Conservation (phyloP, 768 basidiomycete genomes). For the Lactarius vividus region DNA sequence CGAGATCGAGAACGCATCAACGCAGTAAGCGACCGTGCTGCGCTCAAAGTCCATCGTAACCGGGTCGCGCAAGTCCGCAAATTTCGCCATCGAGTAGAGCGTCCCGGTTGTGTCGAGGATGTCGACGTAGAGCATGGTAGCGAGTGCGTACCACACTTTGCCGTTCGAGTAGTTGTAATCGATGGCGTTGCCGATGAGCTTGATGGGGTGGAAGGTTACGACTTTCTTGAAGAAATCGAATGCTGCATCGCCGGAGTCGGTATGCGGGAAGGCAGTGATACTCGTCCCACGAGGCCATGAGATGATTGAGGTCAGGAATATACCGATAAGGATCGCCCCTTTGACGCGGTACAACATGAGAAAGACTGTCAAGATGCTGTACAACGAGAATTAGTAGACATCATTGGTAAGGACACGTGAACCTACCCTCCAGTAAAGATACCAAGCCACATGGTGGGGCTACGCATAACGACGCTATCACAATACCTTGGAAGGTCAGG, state of each 20-base stretch:
- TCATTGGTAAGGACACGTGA: background rate
- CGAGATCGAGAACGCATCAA: constrained; percentile 77
- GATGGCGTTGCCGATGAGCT: constrained; percentile 61
- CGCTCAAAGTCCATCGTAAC: constrained; percentile 85
- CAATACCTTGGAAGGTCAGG: constrained; percentile 58
- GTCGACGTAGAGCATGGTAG: constrained; percentile 90
- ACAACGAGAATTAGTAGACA: background rate
- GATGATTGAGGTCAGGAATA: constrained; percentile 76
- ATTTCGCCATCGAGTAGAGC: constrained; percentile 88
- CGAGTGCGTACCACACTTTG: constrained; percentile 80
- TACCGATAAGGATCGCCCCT: constrained; percentile 80
- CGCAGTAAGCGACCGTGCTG: constrained; percentile 77
- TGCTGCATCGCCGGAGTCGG: constrained; percentile 57
- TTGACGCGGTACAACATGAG: constrained; percentile 84
- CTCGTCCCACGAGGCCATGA: constrained; percentile 84
- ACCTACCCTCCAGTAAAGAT: constrained; percentile 78
- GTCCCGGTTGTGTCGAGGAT: constrained; percentile 70
- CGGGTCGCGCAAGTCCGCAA: constrained; percentile 80
- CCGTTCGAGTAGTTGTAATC: constrained; percentile 51
- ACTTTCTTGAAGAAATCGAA: constrained; percentile 87
- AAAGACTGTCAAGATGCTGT: constrained; percentile 68
- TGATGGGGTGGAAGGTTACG: constrained; percentile 67
- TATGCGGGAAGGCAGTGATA: constrained; percentile 82
- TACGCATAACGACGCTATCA: constrained; percentile 58
- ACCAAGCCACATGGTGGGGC: constrained; percentile 85